A percentile compares a stretch with the other conserved stretches of the same genome.
Evolutionary conservation across 2,329 filamentous ascomycete genomes (phyloP).

Genomic region (Fusarium dimerum): DNA sequence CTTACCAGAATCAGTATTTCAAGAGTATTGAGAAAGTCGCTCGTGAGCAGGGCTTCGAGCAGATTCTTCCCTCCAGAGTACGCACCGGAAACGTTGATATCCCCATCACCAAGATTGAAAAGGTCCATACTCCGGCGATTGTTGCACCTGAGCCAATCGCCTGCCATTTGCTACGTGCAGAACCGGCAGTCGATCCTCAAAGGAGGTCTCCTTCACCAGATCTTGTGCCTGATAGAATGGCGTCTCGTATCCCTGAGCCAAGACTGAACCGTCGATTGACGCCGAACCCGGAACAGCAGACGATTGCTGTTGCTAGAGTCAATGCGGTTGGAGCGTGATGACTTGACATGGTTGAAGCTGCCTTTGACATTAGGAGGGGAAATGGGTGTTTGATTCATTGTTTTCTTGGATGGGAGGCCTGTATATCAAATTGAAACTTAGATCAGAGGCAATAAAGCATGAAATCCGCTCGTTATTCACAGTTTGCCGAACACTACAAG

Average conservation of each 20-base stretch:
- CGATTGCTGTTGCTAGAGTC: constrained; percentile 16
- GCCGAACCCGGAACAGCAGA: constrained; percentile 49
- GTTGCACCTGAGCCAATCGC: constrained; percentile 57
- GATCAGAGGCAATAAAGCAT: no score
- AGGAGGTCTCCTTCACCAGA: constrained; percentile 59
- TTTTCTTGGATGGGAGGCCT: no score
- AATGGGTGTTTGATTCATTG: no score
- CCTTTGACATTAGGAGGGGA: not conserved
- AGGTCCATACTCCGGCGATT: constrained; percentile 47
- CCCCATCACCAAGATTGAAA: constrained; percentile 44
- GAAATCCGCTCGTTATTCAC: no score
- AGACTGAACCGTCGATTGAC: constrained; percentile 46
- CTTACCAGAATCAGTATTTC: constrained; percentile 55
- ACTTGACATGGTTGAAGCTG: not conserved
- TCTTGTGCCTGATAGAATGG: constrained; percentile 63
- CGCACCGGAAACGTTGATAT: constrained; percentile 50
- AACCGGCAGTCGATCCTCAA: constrained; percentile 56
- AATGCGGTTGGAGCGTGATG: constrained; percentile 24
- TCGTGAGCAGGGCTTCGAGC: constrained; percentile 56
- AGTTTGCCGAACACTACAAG: no score
- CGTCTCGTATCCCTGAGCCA: constrained; percentile 55
- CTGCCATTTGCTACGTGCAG: constrained; percentile 54
- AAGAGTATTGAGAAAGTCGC: constrained; percentile 70
- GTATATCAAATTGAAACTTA: no score
- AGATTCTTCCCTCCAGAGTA: constrained; percentile 57